Base-by-base conservation (phyloP, 805 yeast genomes). In the Zygotorulaspora chibaensis region DNA sequence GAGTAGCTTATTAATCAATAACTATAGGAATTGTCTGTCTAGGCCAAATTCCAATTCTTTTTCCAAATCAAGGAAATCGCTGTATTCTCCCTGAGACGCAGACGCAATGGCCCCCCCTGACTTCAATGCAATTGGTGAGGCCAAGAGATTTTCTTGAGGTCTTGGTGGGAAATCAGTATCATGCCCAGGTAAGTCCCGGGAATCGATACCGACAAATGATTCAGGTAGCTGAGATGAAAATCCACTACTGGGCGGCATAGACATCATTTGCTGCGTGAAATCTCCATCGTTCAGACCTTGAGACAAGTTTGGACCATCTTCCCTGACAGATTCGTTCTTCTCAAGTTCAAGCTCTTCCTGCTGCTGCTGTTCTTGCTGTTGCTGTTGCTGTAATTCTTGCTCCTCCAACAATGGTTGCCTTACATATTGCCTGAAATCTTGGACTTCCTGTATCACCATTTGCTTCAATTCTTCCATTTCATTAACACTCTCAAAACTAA, bases 401-500 rank as follows among this genome's bases (percentile, higher is more conserved):
- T 76, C 77, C 45, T 76, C 84, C 40, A 78, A 77, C 27, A 83
- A 70, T 4, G 95, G 95, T 62, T 75, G 79, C 58, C 96, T 75
- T 3, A 88, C 96, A 69, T 81, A 83, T 34, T 79, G 86, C 56
- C 96, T 77, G 63, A 89, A 88, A 25, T 77, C 71, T 39, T 74
- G 74, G 2, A 90, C 96, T 62, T 90, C 96, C 28, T 86, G 82
- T 35, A 86, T 67, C 33, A 90, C 86, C 80, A 88, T 79, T 53
- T 77, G 72, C 57, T 77, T 81, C 86, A 90, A 83, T 9, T 76
- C 69, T 10, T 78, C 84, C 61, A 87, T 74, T 53, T 88, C 96
- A 54, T 87, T 87, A 13, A 83, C 84, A 12, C 77, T 83, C 70
- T 90, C 97, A 64, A 90, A 90, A 5, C 86, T 73, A 63, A 90